Conservation (phyloP, 257 asterid species). For the Nicotiana benthamiana region DNA sequence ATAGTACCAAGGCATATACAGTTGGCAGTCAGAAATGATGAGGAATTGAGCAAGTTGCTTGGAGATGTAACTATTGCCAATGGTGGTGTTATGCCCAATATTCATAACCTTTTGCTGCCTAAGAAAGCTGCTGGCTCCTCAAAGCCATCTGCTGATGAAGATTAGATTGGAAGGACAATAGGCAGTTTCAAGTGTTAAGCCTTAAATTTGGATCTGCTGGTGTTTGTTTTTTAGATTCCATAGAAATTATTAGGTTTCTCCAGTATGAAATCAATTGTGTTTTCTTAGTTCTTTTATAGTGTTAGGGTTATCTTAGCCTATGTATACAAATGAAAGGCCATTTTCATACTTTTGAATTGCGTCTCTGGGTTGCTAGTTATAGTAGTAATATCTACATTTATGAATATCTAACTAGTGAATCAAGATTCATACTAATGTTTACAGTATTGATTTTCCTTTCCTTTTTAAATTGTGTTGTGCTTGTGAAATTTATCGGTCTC, state of each 20-base stretch:
- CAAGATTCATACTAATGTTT: not conserved
- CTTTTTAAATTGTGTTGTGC: not conserved
- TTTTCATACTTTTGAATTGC: not conserved
- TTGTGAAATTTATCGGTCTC: not conserved
- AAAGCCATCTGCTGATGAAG: constrained; percentile 51
- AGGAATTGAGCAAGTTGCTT: constrained; percentile 68
- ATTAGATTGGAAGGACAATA: constrained; percentile 17
- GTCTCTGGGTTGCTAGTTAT: not conserved
- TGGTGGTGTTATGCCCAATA: constrained; percentile 89
- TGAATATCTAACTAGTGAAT: not conserved
- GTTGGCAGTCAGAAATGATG: constrained; percentile 72
- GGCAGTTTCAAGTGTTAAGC: not conserved
- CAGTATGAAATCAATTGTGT: not conserved
- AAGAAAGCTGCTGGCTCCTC: constrained; percentile 61
- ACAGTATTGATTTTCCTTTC: not conserved
- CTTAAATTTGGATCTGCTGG: not conserved
- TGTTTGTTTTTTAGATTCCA: not conserved
- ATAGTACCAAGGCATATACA: constrained; percentile 78
- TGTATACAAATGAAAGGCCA: constrained; percentile 9
- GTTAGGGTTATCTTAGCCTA: constrained; percentile 10
- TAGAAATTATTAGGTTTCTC: not conserved
- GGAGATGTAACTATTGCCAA: constrained; percentile 82
- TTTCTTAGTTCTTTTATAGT: not conserved
- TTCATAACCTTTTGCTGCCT: constrained; percentile 72
- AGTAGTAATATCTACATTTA: not conserved